phyloP scores from a whole-genome alignment of 2,329 filamentous ascomycete genomes.

The Fusarium pseudoanthophilum region DNA sequence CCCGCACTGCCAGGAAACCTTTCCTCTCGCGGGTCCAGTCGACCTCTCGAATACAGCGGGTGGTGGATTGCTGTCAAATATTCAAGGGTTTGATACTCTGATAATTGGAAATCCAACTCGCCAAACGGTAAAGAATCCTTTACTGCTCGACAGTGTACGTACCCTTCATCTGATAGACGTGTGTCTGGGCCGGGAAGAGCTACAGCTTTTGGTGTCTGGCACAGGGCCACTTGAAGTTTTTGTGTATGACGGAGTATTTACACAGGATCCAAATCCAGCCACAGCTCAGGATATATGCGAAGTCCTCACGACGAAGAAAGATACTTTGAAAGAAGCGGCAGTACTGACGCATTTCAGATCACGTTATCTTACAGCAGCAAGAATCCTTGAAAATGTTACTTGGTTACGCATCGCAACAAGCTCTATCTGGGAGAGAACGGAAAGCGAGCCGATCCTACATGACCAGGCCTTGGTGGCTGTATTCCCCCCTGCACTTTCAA shows the following conservation, averaged over 20 bases:
- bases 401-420: not conserved
- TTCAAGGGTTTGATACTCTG: not conserved
- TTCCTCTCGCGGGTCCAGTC: not conserved
- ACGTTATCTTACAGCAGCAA: not conserved
- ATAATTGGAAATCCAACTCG: not conserved
- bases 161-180: accelerated
- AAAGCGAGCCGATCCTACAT: not conserved
- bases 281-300: not conserved
- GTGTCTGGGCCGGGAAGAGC: not conserved
- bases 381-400: not conserved
- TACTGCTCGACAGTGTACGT: not conserved
- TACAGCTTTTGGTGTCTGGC: not conserved
- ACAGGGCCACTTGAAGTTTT: not conserved
- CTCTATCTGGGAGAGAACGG: too few species aligned
- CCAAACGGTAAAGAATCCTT: not conserved
- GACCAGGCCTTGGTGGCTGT: not conserved
- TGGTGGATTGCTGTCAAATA: not conserved
- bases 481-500: not conserved
- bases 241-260: accelerated
- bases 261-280: not conserved
- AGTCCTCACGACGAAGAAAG: not conserved
- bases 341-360: not conserved
- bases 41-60: not conserved
- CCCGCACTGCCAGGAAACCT: not conserved
- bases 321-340: not conserved